phyloP scores from a whole-genome alignment of 768 basidiomycete genomes.

The Termitomyces sp. region DNA sequence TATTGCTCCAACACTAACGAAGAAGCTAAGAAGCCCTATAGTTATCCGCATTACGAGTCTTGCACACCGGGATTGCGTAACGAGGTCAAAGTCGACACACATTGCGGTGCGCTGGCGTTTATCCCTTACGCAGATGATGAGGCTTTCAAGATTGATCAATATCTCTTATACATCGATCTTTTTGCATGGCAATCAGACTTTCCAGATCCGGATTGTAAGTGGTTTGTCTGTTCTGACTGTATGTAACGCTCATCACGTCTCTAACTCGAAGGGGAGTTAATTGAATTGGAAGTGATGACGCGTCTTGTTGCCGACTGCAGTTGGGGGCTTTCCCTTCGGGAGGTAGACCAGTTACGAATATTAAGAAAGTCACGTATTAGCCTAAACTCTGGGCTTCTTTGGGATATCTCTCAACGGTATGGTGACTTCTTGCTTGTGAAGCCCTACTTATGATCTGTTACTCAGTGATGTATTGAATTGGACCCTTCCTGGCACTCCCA shows the following conservation, averaged over 20 bases:
- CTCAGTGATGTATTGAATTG: slow-evolving; percentile 37
- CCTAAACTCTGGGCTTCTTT: slow-evolving; percentile 36
- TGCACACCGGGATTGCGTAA: slow-evolving; percentile 42
- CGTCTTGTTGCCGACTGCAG: slow-evolving; percentile 29
- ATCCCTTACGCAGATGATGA: slow-evolving; percentile 48
- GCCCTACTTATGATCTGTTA: not conserved
- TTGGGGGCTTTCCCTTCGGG: slow-evolving; percentile 25
- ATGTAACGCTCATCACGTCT: not conserved
- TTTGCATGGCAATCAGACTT: slow-evolving; percentile 36
- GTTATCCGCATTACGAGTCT: slow-evolving; percentile 36
- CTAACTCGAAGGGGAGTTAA: slow-evolving; percentile 38
- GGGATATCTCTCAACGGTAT: slow-evolving; percentile 42
- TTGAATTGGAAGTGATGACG: slow-evolving; percentile 42
- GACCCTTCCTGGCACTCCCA: slow-evolving; percentile 21
- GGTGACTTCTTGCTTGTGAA: not conserved
- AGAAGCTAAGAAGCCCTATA: not conserved
- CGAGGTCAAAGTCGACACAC: slow-evolving; percentile 12
- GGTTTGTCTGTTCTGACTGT: not conserved
- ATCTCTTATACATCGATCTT: slow-evolving; percentile 23
- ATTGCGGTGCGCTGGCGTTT: slow-evolving; percentile 23
- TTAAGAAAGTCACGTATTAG: slow-evolving; percentile 21
- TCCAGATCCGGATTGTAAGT: slow-evolving; percentile 50
- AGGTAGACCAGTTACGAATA: slow-evolving; percentile 35
- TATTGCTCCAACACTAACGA: slow-evolving; percentile 3
- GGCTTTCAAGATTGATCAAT: slow-evolving; percentile 27